Evolutionary conservation across 257 asterid species (phyloP).

Genomic region (Oldenlandia corymbosa): DNA sequence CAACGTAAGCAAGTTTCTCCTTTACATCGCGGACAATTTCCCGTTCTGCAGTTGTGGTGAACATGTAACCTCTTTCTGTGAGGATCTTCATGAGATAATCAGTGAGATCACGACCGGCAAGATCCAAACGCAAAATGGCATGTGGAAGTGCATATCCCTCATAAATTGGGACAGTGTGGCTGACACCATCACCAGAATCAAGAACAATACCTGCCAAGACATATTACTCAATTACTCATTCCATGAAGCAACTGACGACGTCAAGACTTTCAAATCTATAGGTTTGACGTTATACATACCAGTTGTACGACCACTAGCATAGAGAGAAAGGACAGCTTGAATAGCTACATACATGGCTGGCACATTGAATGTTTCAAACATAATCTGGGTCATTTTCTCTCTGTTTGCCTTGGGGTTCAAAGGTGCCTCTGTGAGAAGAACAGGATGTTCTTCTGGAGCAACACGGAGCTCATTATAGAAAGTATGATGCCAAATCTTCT

Average conservation of each 20-base stretch:
- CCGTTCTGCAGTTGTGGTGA: constrained; percentile 41
- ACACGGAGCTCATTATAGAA: constrained; percentile 48
- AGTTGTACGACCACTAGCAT: constrained; percentile 50
- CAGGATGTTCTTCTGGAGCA: constrained; percentile 44
- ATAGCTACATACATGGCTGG: constrained; percentile 49
- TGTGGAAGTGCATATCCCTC: constrained; percentile 45
- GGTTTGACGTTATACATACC: constrained; percentile 17
- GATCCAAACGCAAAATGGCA: constrained; percentile 40
- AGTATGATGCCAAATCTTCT: constrained; percentile 48
- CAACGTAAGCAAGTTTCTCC: constrained; percentile 40
- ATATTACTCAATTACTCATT: background rate
- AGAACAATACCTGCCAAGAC: constrained; percentile 33
- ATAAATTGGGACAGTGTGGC: constrained; percentile 41
- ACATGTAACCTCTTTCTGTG: constrained; percentile 38
- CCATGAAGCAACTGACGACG: background rate
- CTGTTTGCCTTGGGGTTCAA: constrained; percentile 45
- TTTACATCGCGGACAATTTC: constrained; percentile 40
- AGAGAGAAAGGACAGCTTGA: constrained; percentile 46
- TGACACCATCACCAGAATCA: constrained; percentile 45
- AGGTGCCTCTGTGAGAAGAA: constrained; percentile 47
- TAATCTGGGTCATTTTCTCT: constrained; percentile 45
- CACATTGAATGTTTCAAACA: constrained; percentile 44
- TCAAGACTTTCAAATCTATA: background rate
- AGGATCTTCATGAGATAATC: constrained; percentile 36
- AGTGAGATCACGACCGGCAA: constrained; percentile 43